phyloP scores from a whole-genome alignment of 352 stramenopile genomes.

The Globisporangium yorkense region DNA sequence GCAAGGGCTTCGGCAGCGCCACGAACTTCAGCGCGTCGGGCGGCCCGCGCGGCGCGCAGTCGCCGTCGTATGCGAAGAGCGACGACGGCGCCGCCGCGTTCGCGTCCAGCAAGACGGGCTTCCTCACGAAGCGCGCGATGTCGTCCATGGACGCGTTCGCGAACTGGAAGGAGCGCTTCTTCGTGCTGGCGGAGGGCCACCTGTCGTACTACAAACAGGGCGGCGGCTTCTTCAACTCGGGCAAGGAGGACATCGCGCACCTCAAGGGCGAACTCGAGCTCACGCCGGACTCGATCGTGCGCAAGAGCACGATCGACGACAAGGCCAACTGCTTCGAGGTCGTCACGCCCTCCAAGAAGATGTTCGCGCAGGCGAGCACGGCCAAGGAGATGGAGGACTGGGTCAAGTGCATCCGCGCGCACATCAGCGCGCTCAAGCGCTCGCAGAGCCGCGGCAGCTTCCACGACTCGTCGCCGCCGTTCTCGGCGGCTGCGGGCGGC shows the following conservation, averaged over 20 bases:
- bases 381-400: conserved; percentile 83
- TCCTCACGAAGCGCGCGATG: conserved; percentile 83
- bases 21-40: conserved; percentile 15
- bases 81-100: conserved; percentile 45
- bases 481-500: conserved; percentile 13
- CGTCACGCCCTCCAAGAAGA: conserved; percentile 74
- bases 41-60: conserved; percentile 6
- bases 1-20: conserved; percentile 22
- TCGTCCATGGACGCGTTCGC: conserved; percentile 84
- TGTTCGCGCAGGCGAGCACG: conserved; percentile 81
- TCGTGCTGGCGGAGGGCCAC: conserved; percentile 77
- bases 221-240: conserved; percentile 80
- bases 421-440: conserved; percentile 74
- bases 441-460: conserved; percentile 43
- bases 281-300: conserved; percentile 69
- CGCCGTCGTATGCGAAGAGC: conserved; percentile 8
- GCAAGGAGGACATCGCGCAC: conserved; percentile 84
- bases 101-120: conserved; percentile 78
- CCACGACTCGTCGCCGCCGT: conserved; percentile 39
- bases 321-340: conserved; percentile 87
- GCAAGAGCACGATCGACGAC: conserved; percentile 83
- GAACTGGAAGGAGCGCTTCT: conserved; percentile 88
- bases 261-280: conserved; percentile 80
- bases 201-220: conserved; percentile 87
- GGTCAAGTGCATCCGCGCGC: conserved; percentile 78